These are phyloP conservation scores for Diversispora eburnea DNA, from an alignment of 192 early-diverging fungal species.

Conservation along the genomic window DNA sequence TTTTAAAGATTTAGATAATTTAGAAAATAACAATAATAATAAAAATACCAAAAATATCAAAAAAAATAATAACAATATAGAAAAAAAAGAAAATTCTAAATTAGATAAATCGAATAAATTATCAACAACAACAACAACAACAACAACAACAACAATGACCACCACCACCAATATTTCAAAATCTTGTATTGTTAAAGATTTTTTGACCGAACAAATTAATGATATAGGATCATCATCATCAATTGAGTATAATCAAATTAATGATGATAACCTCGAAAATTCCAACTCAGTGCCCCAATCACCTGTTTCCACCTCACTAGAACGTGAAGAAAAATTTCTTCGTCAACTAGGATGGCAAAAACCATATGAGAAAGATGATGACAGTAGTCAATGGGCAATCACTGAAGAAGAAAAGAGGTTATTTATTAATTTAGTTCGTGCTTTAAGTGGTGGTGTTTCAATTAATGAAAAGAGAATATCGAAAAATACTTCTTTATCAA, in stretches of 20 bases:
- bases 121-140: too few relatives aligned
- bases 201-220: neutral
- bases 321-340: constrained; percentile 20
- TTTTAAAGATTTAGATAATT: too few relatives aligned
- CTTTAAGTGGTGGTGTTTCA: constrained; percentile 10
- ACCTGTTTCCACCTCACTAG: constrained; percentile 2
- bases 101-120: too few relatives aligned
- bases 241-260: neutral
- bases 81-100: too few relatives aligned
- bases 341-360: constrained; percentile 24
- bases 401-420: constrained; percentile 21
- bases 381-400: constrained; percentile 9
- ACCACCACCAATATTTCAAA: too few relatives aligned
- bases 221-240: neutral
- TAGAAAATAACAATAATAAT: too few relatives aligned
- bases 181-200: neutral
- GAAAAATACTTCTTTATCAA: neutral
- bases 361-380: neutral
- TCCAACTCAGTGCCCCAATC: neutral
- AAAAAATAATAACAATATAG: too few relatives aligned
- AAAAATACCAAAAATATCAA: too few relatives aligned
- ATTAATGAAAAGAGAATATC: neutral
- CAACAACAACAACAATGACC: too few relatives aligned
- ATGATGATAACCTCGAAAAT: neutral
- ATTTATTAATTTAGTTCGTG: constrained; percentile 17